Evolutionary conservation across 2,329 filamentous ascomycete genomes (phyloP), one percentile per base, ranked within the genome.

Genomic region (Talaromyces sp.): DNA sequence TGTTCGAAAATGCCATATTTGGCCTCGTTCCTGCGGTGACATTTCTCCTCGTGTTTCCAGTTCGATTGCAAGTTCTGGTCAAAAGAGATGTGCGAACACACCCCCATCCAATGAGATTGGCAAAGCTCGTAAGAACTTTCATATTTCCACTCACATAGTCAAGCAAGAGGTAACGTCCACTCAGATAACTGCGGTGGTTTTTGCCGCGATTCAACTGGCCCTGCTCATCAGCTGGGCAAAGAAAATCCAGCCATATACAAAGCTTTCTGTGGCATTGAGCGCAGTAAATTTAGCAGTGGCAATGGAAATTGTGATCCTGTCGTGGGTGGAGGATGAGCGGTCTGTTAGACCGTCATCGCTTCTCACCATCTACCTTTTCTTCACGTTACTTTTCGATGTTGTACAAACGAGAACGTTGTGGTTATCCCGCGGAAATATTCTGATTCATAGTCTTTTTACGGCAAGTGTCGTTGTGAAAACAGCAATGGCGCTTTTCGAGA

Each of bases 1-100:
- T 71, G 4, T 73, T 73, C 39, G 71, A 72, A 61, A 66, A 73
- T 52, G 64, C 58, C n/a, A 67, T 72, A n/a, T 59, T 72, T 9
- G 61, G 62, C 7, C 55, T 65, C 17, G 39, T 55, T 22, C 56
- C 60, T 10, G 64, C 60, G 30, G 59, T 17, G 19, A 27, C 49
- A 17, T 33, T 57, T 36, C 22, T 58, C 13, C 19, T 61, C 11
- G 36, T 42, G n/a, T 58, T n/a, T 19, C 59, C 59, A 8, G 22
- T 58, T 28, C 44, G 59, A 17, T 32, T 61, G 17, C 51, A 30
- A 36, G 44, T 53, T n/a, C 47, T 61, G 13, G 11, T 61, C 1
- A 57, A 42, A 8, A 56, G 28, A 57, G 10, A 22, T 51, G 42
- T 58, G 11, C 49, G 55, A 17, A 58, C 49, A 8, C 49, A 33